Percentiles rank a stretch among this genome's conserved stretches.
phyloP scores from a whole-genome alignment of 352 stramenopile genomes.

The Pythium plurisporium region DNA sequence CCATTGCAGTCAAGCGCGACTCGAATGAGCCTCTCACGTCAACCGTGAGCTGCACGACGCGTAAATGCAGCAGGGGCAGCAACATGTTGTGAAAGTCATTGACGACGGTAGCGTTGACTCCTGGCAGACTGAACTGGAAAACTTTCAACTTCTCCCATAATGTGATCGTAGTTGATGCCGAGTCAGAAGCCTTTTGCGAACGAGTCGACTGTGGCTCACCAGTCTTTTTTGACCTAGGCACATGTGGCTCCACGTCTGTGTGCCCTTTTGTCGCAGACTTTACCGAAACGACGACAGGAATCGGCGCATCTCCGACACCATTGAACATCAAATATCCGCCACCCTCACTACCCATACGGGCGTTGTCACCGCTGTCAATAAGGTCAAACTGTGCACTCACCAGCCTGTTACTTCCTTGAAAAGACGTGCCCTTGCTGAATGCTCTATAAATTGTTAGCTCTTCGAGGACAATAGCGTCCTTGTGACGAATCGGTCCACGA shows the following conservation, averaged over 20 bases:
- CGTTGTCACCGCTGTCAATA: constrained; percentile 24
- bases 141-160: constrained; percentile 64
- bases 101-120: constrained; percentile 74
- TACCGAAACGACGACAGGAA: constrained; percentile 72
- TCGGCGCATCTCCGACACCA: constrained; percentile 72
- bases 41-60: constrained; percentile 56
- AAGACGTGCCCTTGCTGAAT: constrained; percentile 59
- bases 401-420: constrained; percentile 21
- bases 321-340: constrained; percentile 88
- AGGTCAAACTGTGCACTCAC: constrained; percentile 32
- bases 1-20: constrained; percentile 54
- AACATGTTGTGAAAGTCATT: constrained; percentile 90
- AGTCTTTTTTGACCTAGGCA: neutral
- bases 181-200: neutral
- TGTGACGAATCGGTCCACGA: constrained; percentile 67
- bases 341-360: constrained; percentile 27
- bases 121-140: constrained; percentile 67
- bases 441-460: constrained; percentile 79
- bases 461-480: constrained; percentile 74
- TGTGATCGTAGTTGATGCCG: constrained; percentile 17
- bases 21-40: constrained; percentile 62
- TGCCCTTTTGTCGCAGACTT: constrained; percentile 24
- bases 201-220: neutral
- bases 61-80: constrained; percentile 73
- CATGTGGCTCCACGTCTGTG: neutral